Conservation (phyloP, 139 green algal genomes). For the Klebsormidium nitens region DNA sequence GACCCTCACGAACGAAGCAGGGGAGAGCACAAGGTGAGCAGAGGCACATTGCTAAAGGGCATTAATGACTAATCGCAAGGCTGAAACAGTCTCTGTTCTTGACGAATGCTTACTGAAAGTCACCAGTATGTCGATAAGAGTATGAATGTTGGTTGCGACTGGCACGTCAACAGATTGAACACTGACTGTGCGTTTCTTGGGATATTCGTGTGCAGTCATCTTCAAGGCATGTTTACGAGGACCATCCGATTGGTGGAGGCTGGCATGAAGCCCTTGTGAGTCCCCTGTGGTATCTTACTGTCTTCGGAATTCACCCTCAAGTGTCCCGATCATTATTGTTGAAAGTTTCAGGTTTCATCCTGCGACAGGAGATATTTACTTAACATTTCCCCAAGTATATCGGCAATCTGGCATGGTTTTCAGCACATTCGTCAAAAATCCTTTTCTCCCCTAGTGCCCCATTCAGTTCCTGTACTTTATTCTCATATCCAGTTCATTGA, state of each 20-base stretch:
- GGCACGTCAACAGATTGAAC: neutral
- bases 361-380: too few relatives aligned
- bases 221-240: conserved; percentile 94
- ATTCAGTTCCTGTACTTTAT: conserved; percentile 3
- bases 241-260: conserved; percentile 91
- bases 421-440: neutral
- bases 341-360: too few relatives aligned
- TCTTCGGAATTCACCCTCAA: neutral
- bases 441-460: neutral
- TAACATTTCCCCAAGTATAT: neutral
- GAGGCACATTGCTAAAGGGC: neutral
- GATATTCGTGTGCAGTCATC: conserved; percentile 49
- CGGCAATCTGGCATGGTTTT: neutral
- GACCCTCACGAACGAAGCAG: conserved; percentile 83
- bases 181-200: neutral
- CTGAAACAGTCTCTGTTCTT: neutral
- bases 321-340: too few relatives aligned
- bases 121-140: neutral
- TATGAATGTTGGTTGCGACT: conserved; percentile 1
- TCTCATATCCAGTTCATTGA: too few relatives aligned
- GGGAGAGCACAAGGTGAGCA: conserved; percentile 81
- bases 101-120: too few relatives aligned
- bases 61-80: neutral
- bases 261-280: conserved; percentile 86
- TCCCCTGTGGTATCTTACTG: conserved; percentile 20